Evolutionary conservation across 768 basidiomycete species (phyloP).

Genomic region (Mrakia frigida): DNA sequence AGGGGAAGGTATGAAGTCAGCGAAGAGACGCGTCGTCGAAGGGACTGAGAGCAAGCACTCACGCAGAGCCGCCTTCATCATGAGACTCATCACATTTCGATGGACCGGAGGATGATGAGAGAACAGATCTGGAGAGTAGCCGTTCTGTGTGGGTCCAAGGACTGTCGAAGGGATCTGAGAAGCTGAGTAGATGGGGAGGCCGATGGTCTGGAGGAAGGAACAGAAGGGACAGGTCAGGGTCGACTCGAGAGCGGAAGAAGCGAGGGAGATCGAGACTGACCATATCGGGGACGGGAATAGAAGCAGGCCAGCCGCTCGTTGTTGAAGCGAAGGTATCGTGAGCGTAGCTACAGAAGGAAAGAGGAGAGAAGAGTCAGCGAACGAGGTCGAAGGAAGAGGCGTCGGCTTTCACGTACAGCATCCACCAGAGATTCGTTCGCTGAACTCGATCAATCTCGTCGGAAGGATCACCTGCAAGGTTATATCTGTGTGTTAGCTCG

Average conservation of each 20-base stretch:
- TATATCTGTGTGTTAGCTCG: not conserved
- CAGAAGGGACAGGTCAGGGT: not conserved
- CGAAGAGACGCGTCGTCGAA: not conserved
- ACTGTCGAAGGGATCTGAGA: not conserved
- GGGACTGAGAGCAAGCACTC: not conserved
- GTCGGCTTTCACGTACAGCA: not conserved
- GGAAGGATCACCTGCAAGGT: not conserved
- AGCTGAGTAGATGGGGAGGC: not conserved
- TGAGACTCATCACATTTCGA: not conserved
- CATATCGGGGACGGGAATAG: not conserved
- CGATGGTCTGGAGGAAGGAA: not conserved
- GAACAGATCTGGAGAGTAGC: slow-evolving; percentile 2
- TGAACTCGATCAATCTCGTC: slow-evolving; percentile 16
- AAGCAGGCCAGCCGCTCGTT: not conserved
- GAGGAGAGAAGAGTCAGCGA: not conserved
- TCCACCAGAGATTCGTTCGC: slow-evolving; percentile 16
- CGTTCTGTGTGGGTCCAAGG: not conserved
- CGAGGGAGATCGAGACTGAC: not conserved
- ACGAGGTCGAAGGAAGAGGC: not conserved
- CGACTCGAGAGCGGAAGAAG: not conserved
- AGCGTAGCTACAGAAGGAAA: not conserved
- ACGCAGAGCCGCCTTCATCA: slow-evolving; percentile 1
- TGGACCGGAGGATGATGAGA: not conserved
- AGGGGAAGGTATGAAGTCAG: too few relatives aligned
- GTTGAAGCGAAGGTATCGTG: slow-evolving; percentile 16